phyloP scores from a whole-genome alignment of 371 early-diverging fungal genomes.

The Coelomomyces lativittatus region DNA sequence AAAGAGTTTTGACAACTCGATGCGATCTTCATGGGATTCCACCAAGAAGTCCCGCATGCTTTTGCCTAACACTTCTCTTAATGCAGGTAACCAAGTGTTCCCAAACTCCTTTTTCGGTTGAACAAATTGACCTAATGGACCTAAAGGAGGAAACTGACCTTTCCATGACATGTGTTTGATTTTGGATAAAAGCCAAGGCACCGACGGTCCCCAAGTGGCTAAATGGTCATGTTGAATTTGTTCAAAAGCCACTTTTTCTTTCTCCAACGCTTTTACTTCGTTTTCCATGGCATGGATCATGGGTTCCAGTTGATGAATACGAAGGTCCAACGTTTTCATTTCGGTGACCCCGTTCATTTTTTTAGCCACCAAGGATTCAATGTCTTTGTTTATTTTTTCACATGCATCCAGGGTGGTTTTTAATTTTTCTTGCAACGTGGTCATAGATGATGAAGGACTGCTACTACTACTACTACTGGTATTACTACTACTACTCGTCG shows the following conservation, averaged over 20 bases:
- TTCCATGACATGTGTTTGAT: slow-evolving; percentile 42
- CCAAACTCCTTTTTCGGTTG: slow-evolving; percentile 29
- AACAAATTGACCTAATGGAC: slow-evolving; percentile 62
- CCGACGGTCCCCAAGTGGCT: slow-evolving; percentile 7
- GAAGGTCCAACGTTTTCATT: too few species aligned
- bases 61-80: slow-evolving; percentile 55
- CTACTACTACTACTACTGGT: too few species aligned
- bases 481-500: too few species aligned
- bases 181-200: slow-evolving; percentile 45
- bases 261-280: neutral
- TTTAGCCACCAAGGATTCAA: too few species aligned
- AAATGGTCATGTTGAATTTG: slow-evolving; percentile 1
- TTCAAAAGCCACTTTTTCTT: neutral
- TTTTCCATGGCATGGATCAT: too few species aligned
- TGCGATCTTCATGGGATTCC: slow-evolving; percentile 47
- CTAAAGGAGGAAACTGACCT: slow-evolving; percentile 50
- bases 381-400: too few species aligned
- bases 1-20: slow-evolving; percentile 26
- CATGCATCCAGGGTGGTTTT: too few species aligned
- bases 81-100: slow-evolving; percentile 29
- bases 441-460: too few species aligned
- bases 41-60: slow-evolving; percentile 58
- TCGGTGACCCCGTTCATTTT: too few species aligned
- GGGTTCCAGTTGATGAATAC: too few species aligned
- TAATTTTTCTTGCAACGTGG: too few species aligned